These are phyloP conservation scores for Sphenostylis stenocarpa DNA, from an alignment of 306 rosid species.

Conservation along the genomic window DNA sequence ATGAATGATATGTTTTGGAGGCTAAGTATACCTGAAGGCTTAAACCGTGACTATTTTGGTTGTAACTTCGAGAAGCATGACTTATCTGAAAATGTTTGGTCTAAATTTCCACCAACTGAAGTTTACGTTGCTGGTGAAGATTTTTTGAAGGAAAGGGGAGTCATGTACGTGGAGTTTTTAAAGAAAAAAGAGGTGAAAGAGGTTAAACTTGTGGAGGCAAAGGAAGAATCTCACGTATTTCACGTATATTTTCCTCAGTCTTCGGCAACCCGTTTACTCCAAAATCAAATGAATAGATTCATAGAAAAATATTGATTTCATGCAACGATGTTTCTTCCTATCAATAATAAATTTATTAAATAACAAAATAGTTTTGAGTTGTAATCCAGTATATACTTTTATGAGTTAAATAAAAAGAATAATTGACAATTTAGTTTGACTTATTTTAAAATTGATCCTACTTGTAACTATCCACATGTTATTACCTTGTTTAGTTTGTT, in stretches of 20 bases:
- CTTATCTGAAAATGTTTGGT: constrained; percentile 43
- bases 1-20: constrained; percentile 61
- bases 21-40: constrained; percentile 61
- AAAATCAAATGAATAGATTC: constrained; percentile 61
- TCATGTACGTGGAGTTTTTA: constrained; percentile 63
- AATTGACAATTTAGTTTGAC: too few relatives aligned
- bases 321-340: neutral
- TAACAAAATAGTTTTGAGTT: too few relatives aligned
- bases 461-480: too few relatives aligned
- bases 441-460: too few relatives aligned
- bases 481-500: too few relatives aligned
- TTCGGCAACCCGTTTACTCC: constrained; percentile 62
- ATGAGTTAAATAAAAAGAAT: too few relatives aligned
- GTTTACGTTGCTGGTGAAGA: constrained; percentile 78
- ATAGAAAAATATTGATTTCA: constrained; percentile 36
- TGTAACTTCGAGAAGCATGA: constrained; percentile 60
- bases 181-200: constrained; percentile 48
- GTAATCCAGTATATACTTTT: too few relatives aligned
- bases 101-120: constrained; percentile 55
- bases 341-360: neutral
- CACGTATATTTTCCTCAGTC: constrained; percentile 62
- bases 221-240: constrained; percentile 54
- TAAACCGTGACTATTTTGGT: constrained; percentile 56
- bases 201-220: constrained; percentile 65
- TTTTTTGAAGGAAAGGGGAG: constrained; percentile 81